These are phyloP conservation scores for Fallopia convolvulus DNA, from an alignment of 148 eudicot species.

Conservation along the genomic window DNA sequence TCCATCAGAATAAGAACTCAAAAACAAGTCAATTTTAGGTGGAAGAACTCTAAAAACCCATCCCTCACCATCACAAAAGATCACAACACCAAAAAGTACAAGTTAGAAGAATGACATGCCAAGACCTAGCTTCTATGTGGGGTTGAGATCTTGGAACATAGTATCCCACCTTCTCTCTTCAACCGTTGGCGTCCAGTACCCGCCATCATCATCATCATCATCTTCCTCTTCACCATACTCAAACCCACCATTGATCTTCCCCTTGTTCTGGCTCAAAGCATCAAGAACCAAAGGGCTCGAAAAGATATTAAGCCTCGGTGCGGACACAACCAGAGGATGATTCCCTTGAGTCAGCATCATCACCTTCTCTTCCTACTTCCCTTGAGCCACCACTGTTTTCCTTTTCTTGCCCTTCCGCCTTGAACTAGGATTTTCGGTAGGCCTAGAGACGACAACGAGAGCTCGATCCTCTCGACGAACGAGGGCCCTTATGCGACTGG, in stretches of 20 bases:
- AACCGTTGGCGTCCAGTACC: constrained; percentile 40
- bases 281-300: constrained; percentile 39
- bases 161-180: constrained; percentile 78
- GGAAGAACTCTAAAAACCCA: constrained; percentile 21
- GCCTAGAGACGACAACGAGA: constrained; percentile 39
- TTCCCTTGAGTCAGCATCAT: constrained; percentile 46
- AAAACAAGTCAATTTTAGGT: constrained; percentile 11
- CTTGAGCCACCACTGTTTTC: constrained; percentile 23
- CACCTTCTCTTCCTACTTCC: constrained; percentile 10
- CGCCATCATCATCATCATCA: constrained; percentile 27
- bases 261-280: constrained; percentile 14
- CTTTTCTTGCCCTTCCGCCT: constrained; percentile 48
- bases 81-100: neutral
- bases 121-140: constrained; percentile 27
- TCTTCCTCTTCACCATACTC: constrained; percentile 12
- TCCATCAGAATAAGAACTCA: constrained; percentile 7
- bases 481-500: constrained; percentile 31
- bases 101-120: neutral
- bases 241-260: constrained; percentile 18
- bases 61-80: constrained; percentile 19
- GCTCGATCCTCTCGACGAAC: constrained; percentile 33
- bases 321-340: constrained; percentile 34
- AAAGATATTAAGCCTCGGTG: constrained; percentile 37
- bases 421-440: constrained; percentile 34
- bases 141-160: constrained; percentile 71